phyloP scores from a whole-genome alignment of 805 yeast genomes.

The Ogataea populi-albae region DNA sequence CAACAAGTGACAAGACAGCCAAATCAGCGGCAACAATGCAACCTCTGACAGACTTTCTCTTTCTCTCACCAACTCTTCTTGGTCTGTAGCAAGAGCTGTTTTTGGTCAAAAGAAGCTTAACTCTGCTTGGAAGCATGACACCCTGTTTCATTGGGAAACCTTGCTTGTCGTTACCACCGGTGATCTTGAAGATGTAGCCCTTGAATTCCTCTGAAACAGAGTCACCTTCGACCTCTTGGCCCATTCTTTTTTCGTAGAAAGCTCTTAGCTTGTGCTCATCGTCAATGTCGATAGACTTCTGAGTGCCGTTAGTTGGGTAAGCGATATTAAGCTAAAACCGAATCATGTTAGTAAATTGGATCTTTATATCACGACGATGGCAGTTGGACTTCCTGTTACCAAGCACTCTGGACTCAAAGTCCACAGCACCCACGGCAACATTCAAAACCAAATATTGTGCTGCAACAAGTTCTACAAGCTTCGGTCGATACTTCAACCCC shows the following conservation, averaged over 20 bases:
- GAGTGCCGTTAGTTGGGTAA: slow-evolving; percentile 99
- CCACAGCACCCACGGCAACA: no score
- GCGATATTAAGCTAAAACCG: slow-evolving; percentile 96
- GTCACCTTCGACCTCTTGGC: slow-evolving; percentile 99
- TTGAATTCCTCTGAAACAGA: slow-evolving; percentile 97
- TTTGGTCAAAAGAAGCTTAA: slow-evolving; percentile 87
- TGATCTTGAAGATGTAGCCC: slow-evolving; percentile 97
- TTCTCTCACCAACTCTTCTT: slow-evolving; percentile 99
- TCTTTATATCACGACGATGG: not conserved
- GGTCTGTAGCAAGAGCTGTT: slow-evolving; percentile 99
- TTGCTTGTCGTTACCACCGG: slow-evolving; percentile 99
- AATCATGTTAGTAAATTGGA: slow-evolving; percentile 5
- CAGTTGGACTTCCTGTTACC: not conserved
- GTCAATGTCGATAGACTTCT: slow-evolving; percentile 95
- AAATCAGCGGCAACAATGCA: slow-evolving; percentile 97
- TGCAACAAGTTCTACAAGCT: no score
- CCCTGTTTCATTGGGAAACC: slow-evolving; percentile 99
- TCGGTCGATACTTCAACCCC: no score
- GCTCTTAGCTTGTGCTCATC: slow-evolving; percentile 98
- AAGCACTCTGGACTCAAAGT: not conserved
- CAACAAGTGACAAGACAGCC: slow-evolving; percentile 89
- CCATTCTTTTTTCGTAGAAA: slow-evolving; percentile 99
- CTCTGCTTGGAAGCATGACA: slow-evolving; percentile 99
- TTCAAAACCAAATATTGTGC: no score
- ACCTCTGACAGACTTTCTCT: slow-evolving; percentile 99